A percentile compares a stretch with the other conserved stretches of the same genome.
Evolutionary conservation across 2,329 filamentous ascomycete species (phyloP).

Genomic region (Ascochyta viciae-villosae): DNA sequence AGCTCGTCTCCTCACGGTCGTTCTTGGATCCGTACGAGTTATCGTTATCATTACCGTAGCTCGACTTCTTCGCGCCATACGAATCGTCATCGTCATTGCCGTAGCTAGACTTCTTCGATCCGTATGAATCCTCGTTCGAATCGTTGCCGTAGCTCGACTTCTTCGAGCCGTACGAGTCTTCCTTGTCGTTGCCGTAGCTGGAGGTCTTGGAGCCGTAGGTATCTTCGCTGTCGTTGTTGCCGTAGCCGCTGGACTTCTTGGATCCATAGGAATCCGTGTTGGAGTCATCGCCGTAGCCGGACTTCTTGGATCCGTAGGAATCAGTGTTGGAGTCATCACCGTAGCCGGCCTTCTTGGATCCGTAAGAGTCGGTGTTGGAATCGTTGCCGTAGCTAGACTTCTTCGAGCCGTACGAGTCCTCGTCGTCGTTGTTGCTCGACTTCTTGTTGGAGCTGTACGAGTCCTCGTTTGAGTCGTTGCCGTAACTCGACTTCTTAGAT

Average conservation of each 20-base stretch:
- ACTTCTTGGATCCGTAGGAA: constrained; percentile 5
- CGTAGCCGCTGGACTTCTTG: constrained; percentile 1
- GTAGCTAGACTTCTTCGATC: constrained; percentile 8
- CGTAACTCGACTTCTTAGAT: not conserved
- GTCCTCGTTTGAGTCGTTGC: not conserved
- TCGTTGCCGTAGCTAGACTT: not conserved
- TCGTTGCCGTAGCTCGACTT: not conserved
- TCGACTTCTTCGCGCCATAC: constrained; percentile 6
- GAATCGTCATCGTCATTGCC: not conserved
- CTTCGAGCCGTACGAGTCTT: not conserved
- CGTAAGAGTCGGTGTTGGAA: not conserved
- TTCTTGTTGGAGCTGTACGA: constrained; percentile 8
- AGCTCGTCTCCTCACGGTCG: constrained; percentile 1
- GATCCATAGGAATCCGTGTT: constrained; percentile 2
- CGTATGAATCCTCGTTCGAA: not conserved
- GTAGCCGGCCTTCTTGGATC: constrained; percentile 6
- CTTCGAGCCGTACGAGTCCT: not conserved
- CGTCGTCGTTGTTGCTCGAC: not conserved
- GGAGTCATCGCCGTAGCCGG: constrained; percentile 3
- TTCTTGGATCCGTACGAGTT: constrained; percentile 4
- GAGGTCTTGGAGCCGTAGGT: not conserved
- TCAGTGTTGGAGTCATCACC: constrained; percentile 2
- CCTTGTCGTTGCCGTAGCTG: not conserved
- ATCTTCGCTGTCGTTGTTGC: not conserved
- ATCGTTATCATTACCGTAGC: constrained; percentile 4